Conservation (phyloP, 192 early-diverging fungal species). For the Podila epigama region DNA sequence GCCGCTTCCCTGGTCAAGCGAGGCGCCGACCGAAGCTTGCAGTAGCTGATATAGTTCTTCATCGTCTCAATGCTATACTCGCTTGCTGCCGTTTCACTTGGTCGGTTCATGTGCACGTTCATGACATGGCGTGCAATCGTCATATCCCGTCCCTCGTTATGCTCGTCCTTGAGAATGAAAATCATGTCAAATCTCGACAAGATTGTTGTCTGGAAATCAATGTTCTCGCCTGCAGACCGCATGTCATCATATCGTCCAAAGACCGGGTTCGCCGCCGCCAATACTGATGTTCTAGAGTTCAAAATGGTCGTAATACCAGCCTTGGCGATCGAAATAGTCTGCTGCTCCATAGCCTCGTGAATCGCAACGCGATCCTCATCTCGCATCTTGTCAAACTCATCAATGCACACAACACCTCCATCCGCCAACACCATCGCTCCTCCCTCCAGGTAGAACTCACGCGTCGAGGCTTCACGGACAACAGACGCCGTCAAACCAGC, state of each 20-base stretch:
- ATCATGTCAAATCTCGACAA: constrained; percentile 99
- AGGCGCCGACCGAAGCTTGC: constrained; percentile 95
- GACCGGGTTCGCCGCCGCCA: constrained; percentile 98
- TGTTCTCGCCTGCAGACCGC: constrained; percentile 98
- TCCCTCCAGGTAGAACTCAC: constrained; percentile 98
- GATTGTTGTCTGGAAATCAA: constrained; percentile 99
- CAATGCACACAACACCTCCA: constrained; percentile 99
- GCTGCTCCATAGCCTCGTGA: constrained; percentile 99
- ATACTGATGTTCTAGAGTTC: constrained; percentile 95
- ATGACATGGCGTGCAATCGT: constrained; percentile 97
- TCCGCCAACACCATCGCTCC: constrained; percentile 99
- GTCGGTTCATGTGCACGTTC: constrained; percentile 88
- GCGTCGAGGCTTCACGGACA: constrained; percentile 86
- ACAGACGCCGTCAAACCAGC: constrained; percentile 99
- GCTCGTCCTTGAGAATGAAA: constrained; percentile 98
- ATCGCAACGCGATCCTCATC: constrained; percentile 99
- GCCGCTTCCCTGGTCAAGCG: constrained; percentile 88
- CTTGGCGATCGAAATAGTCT: constrained; percentile 99
- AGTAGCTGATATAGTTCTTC: constrained; percentile 96
- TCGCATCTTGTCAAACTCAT: constrained; percentile 99
- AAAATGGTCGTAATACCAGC: constrained; percentile 99
- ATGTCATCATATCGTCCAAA: constrained; percentile 99
- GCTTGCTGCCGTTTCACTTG: constrained; percentile 70
- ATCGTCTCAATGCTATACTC: constrained; percentile 95
- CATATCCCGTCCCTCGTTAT: constrained; percentile 92